Conservation (phyloP, 164 flowering plant species). For the Aristolochia californica region DNA sequence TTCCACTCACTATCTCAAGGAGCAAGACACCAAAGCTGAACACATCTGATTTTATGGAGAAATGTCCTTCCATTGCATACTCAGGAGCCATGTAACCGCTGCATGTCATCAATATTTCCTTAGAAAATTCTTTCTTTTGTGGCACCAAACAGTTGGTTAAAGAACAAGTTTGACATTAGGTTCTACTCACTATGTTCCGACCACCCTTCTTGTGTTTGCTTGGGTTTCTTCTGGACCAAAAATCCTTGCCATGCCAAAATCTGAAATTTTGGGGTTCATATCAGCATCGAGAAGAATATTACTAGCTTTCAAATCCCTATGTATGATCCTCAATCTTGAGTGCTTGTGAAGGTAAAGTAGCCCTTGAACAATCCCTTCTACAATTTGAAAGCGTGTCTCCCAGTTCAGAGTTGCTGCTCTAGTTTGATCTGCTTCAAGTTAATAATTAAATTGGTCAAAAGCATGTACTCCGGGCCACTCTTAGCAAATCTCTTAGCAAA, state of each 20-base stretch:
- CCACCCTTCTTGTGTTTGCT: constrained; percentile 18
- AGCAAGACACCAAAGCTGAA: constrained; percentile 1
- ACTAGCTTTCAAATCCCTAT: constrained; percentile 51
- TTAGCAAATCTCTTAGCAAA: no score
- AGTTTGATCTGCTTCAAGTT: constrained; percentile 1
- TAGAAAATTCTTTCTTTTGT: no score
- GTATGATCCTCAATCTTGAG: constrained; percentile 38
- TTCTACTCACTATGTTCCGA: constrained; percentile 33
- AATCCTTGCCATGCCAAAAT: constrained; percentile 39
- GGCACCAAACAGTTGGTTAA: not conserved
- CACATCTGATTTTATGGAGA: constrained; percentile 3
- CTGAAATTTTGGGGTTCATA: constrained; percentile 40
- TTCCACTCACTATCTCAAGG: not conserved
- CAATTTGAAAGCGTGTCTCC: constrained; percentile 17
- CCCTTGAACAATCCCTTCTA: constrained; percentile 40
- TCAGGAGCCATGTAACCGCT: constrained; percentile 26
- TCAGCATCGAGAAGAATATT: constrained; percentile 39
- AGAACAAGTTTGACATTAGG: not conserved
- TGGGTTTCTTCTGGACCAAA: constrained; percentile 18
- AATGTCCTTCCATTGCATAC: constrained; percentile 15
- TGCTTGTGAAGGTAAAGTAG: constrained; percentile 54
- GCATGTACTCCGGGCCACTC: not conserved
- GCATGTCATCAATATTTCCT: not conserved
- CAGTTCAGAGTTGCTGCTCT: constrained; percentile 13
- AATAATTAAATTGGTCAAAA: not conserved